phyloP scores from a whole-genome alignment of 192 early-diverging fungal genomes.

The Coemansia guatemalensis region DNA sequence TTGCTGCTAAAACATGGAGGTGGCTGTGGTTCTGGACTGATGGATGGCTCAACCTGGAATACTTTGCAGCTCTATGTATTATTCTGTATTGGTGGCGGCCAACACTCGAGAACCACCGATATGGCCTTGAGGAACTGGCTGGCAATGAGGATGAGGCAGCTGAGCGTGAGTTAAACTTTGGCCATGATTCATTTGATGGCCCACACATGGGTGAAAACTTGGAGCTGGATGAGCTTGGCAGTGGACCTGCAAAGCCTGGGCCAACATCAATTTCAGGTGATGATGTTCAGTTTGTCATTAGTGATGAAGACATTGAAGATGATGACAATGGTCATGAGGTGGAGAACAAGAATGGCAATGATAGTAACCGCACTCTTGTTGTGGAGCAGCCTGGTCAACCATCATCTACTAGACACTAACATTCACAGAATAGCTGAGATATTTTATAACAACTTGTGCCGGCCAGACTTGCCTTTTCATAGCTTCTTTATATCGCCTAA shows the following conservation, averaged over 20 bases:
- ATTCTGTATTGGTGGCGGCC: slow-evolving; percentile 93
- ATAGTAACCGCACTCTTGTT: background rate
- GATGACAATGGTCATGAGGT: slow-evolving; percentile 19
- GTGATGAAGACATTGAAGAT: slow-evolving; percentile 35
- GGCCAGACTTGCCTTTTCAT: too few species aligned
- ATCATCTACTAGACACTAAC: too few species aligned
- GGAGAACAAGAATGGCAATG: slow-evolving; percentile 1
- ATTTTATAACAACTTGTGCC: too few species aligned
- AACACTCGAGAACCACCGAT: slow-evolving; percentile 86
- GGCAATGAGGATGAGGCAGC: slow-evolving; percentile 71
- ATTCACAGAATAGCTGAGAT: too few species aligned
- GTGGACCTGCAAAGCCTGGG: slow-evolving; percentile 1
- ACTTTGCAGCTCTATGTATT: slow-evolving; percentile 72
- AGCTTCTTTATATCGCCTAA: too few species aligned
- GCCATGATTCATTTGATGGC: slow-evolving; percentile 37
- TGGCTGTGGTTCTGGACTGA: slow-evolving; percentile 91
- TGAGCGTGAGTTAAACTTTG: slow-evolving; percentile 53
- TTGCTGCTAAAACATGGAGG: slow-evolving; percentile 78
- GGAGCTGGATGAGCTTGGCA: slow-evolving; percentile 38
- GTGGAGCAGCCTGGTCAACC: background rate
- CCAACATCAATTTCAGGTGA: slow-evolving; percentile 25
- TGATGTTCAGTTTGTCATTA: slow-evolving; percentile 45
- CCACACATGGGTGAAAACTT: slow-evolving; percentile 51
- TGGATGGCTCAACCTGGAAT: slow-evolving; percentile 89
- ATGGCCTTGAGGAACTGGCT: slow-evolving; percentile 83